A percentile compares a stretch with the other conserved stretches of the same genome.
These are phyloP conservation scores for Coniosporium tulheliwenetii DNA, from an alignment of 2,329 filamentous ascomycete species.

Conservation along the genomic window DNA sequence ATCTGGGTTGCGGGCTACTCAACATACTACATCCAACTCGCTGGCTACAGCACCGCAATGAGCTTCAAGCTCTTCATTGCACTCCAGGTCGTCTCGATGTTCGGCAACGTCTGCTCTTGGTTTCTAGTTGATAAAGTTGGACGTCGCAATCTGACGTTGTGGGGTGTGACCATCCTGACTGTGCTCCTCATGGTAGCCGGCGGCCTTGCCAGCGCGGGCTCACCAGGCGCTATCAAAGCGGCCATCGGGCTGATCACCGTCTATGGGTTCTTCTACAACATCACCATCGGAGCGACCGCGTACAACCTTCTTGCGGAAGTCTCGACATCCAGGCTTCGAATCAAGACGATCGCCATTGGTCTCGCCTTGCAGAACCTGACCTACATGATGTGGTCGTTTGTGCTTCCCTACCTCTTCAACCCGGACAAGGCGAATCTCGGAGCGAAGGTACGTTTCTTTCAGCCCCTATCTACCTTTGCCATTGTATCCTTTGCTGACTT, in stretches of 20 bases:
- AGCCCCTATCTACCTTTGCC: too few relatives aligned
- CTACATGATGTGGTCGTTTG: slow-evolving; percentile 21
- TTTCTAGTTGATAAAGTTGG: slow-evolving; percentile 22
- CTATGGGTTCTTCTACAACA: slow-evolving; percentile 23
- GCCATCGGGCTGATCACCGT: slow-evolving; percentile 19
- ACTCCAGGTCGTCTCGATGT: slow-evolving; percentile 22
- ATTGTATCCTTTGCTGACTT: too few relatives aligned
- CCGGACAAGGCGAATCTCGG: slow-evolving; percentile 22
- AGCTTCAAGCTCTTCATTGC: slow-evolving; percentile 24
- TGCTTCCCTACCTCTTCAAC: slow-evolving; percentile 23
- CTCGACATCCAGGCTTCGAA: slow-evolving; percentile 21
- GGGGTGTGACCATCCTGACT: slow-evolving; percentile 17
- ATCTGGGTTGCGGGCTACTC: slow-evolving; percentile 21
- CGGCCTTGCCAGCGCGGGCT: slow-evolving; percentile 13
- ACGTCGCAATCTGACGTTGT: slow-evolving; percentile 20
- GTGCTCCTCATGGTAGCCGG: slow-evolving; percentile 25
- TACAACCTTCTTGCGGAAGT: slow-evolving; percentile 23
- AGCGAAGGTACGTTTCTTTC: slow-evolving; percentile 24
- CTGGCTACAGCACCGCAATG: slow-evolving; percentile 20
- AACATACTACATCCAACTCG: slow-evolving; percentile 29
- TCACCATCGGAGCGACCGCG: slow-evolving; percentile 24
- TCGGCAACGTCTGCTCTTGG: slow-evolving; percentile 26
- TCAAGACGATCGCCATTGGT: slow-evolving; percentile 26
- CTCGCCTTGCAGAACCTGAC: slow-evolving; percentile 17
- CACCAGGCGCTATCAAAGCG: slow-evolving; percentile 1